Conservation (phyloP, 371 early-diverging fungal species). For the Mortierella sp. region DNA sequence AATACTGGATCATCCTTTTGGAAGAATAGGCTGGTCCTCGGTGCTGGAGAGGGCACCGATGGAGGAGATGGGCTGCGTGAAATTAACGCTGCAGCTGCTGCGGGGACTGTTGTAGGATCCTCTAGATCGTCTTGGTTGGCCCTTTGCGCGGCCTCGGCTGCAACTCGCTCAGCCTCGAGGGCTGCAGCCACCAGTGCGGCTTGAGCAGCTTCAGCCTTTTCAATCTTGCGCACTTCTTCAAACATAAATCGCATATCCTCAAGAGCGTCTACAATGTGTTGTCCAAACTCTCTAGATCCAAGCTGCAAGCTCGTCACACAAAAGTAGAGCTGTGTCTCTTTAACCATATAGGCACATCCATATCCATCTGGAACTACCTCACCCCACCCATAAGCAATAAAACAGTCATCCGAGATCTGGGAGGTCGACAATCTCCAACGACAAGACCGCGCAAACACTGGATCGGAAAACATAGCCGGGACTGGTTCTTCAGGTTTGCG, state of each 20-base stretch:
- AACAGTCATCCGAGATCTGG: constrained; percentile 91
- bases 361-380: constrained; percentile 94
- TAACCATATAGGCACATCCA: constrained; percentile 94
- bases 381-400: constrained; percentile 95
- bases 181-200: constrained; percentile 43
- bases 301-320: constrained; percentile 75
- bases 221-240: constrained; percentile 56
- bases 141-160: constrained; percentile 18
- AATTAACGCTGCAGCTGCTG: constrained; percentile 15
- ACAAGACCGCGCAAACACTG: constrained; percentile 80
- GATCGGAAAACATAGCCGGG: constrained; percentile 88
- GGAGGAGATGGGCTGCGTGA: constrained; percentile 50
- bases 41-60: constrained; percentile 24
- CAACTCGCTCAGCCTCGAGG: constrained; percentile 15
- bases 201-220: constrained; percentile 51
- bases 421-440: constrained; percentile 95
- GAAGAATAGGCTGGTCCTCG: constrained; percentile 54
- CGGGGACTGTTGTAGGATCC: constrained; percentile 2
- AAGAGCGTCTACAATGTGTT: constrained; percentile 70
- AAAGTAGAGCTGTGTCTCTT: constrained; percentile 83
- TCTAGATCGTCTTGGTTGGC: not conserved
- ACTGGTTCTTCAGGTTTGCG: constrained; percentile 74
- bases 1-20: constrained; percentile 54
- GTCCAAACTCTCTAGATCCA: constrained; percentile 68
- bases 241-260: constrained; percentile 76